Conservation (phyloP, 2,329 filamentous ascomycete species). For the Fusarium ramigenum region DNA sequence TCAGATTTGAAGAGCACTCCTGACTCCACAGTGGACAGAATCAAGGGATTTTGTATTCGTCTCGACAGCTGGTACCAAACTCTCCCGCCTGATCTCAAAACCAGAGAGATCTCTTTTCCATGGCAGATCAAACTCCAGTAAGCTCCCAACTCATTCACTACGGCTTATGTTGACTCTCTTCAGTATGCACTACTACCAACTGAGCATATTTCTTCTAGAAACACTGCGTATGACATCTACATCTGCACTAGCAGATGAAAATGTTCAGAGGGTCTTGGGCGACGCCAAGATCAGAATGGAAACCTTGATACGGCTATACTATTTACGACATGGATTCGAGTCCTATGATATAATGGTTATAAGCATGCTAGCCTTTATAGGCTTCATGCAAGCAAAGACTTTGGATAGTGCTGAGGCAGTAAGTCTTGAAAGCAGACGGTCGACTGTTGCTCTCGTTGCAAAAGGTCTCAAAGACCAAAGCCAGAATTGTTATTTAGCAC, state of each 20-base stretch:
- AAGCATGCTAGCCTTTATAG: fast-evolving
- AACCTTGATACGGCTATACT: not conserved
- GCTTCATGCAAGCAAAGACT: not conserved
- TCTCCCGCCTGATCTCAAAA: not conserved
- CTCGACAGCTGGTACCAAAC: not conserved
- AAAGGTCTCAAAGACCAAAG: not conserved
- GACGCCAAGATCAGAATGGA: not conserved
- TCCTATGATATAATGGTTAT: not conserved
- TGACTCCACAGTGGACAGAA: fast-evolving
- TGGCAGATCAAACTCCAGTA: conserved; percentile 8
- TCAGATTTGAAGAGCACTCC: fast-evolving
- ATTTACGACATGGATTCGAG: not conserved
- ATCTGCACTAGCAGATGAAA: not conserved
- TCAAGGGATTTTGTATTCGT: not conserved
- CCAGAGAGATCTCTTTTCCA: not conserved
- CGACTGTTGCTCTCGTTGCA: fast-evolving
- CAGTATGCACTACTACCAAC: not conserved
- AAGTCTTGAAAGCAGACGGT: not conserved
- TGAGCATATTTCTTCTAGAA: not conserved
- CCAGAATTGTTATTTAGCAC: not conserved
- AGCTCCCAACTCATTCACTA: not conserved
- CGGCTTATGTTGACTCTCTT: not conserved
- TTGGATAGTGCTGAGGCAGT: fast-evolving
- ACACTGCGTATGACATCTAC: not conserved
- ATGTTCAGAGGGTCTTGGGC: not conserved